Base-by-base conservation (phyloP, 129 eudicot genomes). In the Erigeron canadensis region DNA sequence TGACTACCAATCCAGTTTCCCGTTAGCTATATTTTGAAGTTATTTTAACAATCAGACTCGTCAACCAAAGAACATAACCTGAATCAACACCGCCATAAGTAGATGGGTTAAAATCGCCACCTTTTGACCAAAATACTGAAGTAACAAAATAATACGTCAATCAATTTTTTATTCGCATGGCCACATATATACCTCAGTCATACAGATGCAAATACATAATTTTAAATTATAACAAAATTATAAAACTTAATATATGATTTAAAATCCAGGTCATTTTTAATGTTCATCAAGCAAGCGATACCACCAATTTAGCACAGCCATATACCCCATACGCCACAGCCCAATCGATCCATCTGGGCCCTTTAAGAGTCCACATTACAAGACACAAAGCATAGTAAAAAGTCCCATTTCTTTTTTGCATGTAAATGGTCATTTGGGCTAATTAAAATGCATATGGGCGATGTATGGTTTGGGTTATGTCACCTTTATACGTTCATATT, bases 401-500 rank as follows among this genome's bases (percentile, higher is more conserved):
- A 12, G 17, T 12, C 19, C 55, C 55, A 48, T 8, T 12, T 12
- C 7, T 48, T 48, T 12, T 12, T 48, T 48, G 55, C 55, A 48
- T 48, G 13, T 12, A 13, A 48, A 6, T 48, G 55, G 55, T 48
- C 55, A 13, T 15, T 17, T 48, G 17, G 55, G 55, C 55, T 48
- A 48, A n/a, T 48, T 48, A 15, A 13, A 48, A 48, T 48, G 55
- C 13, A 7, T 48, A 13, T 48, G 18, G 15, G 19, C n/a, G 1
- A 48, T 2, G n/a, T 46, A n/a, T 54, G 12, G 44, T 34, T 47
- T 7, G 21, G 28, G 37, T 43, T 57, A 46, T 51, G 65, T 63
- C 84, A 92, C 98, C 95, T 92, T 92, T 66, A 92, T 92, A 56
- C 70, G 73, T 68, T 89, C 89, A 78, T 92, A 92, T 71, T 83